Evolutionary conservation across 768 basidiomycete genomes (phyloP), one percentile per base, ranked within the genome.

Genomic region (Mycena pura): DNA sequence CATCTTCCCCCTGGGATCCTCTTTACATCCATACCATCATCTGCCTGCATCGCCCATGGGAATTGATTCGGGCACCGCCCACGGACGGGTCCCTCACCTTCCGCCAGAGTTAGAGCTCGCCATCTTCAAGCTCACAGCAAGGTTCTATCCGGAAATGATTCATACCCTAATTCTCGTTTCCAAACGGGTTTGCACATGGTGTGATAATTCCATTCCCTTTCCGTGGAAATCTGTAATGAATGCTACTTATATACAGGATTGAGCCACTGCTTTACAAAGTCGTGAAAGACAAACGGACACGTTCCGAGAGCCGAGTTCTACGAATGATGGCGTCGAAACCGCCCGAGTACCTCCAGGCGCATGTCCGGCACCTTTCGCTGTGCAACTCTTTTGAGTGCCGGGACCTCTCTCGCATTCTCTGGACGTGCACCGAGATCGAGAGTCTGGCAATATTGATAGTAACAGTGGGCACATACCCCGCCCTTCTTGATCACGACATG

Each of bases 151-250:
- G 6, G 49, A 47, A 22, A 52, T 43, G 8, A 24, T 53, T 9
- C n/a, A 9, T 1, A 45, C 45, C 8, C 28, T 57, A 7, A 51
- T 57, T 22, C 43, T 57, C 1, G 61, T 62, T 1, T 54, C 61
- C 3, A 43, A 25, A 46, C 38, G 55, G 32, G 55, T 62, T 22
- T 57, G 55, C 40, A 52, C 52, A 45, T 62, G 61, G 55, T 62
- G 57, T 25, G n/a, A 3, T 28, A 38, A 3, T 22, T 27, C 10
- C 36, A 8, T n/a, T n/a, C n/a, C n/a, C 5, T 41, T 19, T 28
- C 49, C 1, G 28, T 21, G 10, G 17, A 48, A 19, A 3, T 40
- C 38, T 36, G 27, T 36, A 6, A 17, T 9, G 22, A 2, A 6
- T 21, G n/a, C n/a, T n/a, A n/a, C n/a, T n/a, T n/a, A n/a, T 6